Conservation (phyloP, 2,329 filamentous ascomycete genomes). For the Grosmannia huntii region DNA sequence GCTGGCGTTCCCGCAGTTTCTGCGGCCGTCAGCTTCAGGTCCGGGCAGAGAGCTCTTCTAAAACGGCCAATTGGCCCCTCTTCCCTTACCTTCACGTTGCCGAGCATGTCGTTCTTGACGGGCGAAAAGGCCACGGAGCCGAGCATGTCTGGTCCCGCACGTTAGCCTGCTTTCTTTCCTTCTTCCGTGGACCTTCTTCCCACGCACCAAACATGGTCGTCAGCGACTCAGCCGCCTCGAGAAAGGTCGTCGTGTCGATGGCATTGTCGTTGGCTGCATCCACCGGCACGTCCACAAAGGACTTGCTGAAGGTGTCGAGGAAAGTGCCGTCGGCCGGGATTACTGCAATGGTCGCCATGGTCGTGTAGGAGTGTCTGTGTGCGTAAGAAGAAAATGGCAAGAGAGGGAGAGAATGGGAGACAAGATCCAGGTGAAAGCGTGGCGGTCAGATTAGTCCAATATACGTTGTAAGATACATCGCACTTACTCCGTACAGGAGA, state of each 20-base stretch:
- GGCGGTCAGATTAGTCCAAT: not conserved
- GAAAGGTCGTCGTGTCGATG: slow-evolving; percentile 74
- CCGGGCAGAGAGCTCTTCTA: not conserved
- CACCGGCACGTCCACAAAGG: slow-evolving; percentile 72
- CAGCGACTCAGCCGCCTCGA: slow-evolving; percentile 79
- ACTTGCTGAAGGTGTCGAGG: slow-evolving; percentile 73
- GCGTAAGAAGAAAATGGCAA: not conserved
- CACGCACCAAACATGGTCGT: slow-evolving; percentile 69
- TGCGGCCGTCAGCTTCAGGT: slow-evolving; percentile 21
- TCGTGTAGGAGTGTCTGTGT: not conserved
- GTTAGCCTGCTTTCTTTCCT: not conserved
- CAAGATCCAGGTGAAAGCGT: not conserved
- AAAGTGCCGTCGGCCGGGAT: slow-evolving; percentile 61
- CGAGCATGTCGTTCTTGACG: slow-evolving; percentile 82
- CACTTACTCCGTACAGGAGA: not conserved
- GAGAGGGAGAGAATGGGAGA: not conserved
- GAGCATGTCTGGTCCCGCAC: slow-evolving; percentile 39
- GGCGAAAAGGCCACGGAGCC: slow-evolving; percentile 69
- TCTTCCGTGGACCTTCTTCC: too few relatives aligned
- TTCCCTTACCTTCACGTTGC: slow-evolving; percentile 69
- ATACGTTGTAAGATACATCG: too few relatives aligned
- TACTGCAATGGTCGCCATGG: slow-evolving; percentile 36
- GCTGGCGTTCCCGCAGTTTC: slow-evolving; percentile 82
- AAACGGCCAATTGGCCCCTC: not conserved
- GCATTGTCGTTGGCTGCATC: slow-evolving; percentile 61